Evolutionary conservation across 2,329 filamentous ascomycete genomes (phyloP), one percentile per base, ranked within the genome.

Genomic region (Botrytis galanthina): DNA sequence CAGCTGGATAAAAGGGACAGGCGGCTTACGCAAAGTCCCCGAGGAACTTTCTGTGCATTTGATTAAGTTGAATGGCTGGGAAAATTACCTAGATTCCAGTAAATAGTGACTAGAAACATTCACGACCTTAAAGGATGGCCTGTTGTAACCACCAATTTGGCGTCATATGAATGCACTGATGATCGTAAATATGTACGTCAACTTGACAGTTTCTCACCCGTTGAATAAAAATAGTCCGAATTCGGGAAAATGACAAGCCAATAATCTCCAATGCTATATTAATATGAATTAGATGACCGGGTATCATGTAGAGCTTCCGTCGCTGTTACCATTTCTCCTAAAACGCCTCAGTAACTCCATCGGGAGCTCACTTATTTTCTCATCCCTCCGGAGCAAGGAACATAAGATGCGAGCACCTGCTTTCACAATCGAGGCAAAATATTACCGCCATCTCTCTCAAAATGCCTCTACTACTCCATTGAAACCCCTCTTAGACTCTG

Each of bases 231-330:
- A 67, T 39, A 46, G 29, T 57, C 61, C 70, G 46, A 72, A 48
- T 37, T 42, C 42, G 51, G 35, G 35, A 16, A 39, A 46, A 51
- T 42, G 54, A 9, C 16, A 37, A 62, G 37, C 68, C 68, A 70
- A 46, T 61, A 37, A 35, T 35, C 37, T 35, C 26, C 20, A 46
- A 70, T n/a, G 22, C 42, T 37, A 39, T 46, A 16, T 39, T 51
- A 68, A 37, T 42, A 42, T 60, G 67, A 16, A 39, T 22, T 60
- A 39, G 22, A 22, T 61, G 51, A 61, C 32, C 18, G 71, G 54
- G 71, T 73, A 69, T 73, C 71, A 51, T 73, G 37, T 51, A 61
- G 32, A 51, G 37, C 51, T 37, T 61, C 54, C 54, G 8, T 46
- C 12, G 20, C 37, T 37, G 16, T 44, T 39, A 29, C 9, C 29